Percentiles rank a stretch among this genome's conserved stretches.
phyloP scores from a whole-genome alignment of 2,329 filamentous ascomycete genomes.

The Hypoxylon sp. region DNA sequence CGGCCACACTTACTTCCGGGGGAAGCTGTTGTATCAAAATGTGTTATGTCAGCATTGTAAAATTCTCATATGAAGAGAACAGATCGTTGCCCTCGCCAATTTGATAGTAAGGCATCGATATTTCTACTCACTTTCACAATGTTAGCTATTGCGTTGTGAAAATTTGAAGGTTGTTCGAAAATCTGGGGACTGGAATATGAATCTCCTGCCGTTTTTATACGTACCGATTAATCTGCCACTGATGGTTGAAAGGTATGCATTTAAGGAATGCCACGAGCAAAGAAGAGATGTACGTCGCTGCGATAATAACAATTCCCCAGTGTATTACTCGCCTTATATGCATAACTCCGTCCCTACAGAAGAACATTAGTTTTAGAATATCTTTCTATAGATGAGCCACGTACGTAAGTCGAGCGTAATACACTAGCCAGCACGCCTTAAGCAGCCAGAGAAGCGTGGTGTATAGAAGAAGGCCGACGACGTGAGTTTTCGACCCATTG shows the following conservation, averaged over 20 bases:
- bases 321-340: conserved; percentile 58
- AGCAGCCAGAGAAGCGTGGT: conserved; percentile 49
- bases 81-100: neutral
- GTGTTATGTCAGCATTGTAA: neutral
- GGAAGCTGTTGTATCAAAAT: conserved; percentile 48
- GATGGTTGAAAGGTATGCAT: conserved; percentile 61
- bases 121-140: neutral
- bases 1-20: conserved; percentile 61
- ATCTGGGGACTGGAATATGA: neutral
- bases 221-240: conserved; percentile 64
- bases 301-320: conserved; percentile 60
- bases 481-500: conserved; percentile 49
- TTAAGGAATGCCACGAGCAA: conserved; percentile 62
- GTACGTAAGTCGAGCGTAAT: conserved; percentile 50
- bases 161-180: neutral
- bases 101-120: neutral
- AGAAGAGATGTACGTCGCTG: conserved; percentile 61
- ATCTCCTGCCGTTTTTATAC: neutral
- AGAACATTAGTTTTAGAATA: conserved; percentile 6
- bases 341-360: conserved; percentile 57
- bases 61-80: neutral
- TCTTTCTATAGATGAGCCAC: neutral
- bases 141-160: neutral
- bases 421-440: conserved; percentile 49
- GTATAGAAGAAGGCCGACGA: conserved; percentile 48